phyloP scores from a whole-genome alignment of 1,284 basidiomycete species.

The Spongiforma sp. region DNA sequence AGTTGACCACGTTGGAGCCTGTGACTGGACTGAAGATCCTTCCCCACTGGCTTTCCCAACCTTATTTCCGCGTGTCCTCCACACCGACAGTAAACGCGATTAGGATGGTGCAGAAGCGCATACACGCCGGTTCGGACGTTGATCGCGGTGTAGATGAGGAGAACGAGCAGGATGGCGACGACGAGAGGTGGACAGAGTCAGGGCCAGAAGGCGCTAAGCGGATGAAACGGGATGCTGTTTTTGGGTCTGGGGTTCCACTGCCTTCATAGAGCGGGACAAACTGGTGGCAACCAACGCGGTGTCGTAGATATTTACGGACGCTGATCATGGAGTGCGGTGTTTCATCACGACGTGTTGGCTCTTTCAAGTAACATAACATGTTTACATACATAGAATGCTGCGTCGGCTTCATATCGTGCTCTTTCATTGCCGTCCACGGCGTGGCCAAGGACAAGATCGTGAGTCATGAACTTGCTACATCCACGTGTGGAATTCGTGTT shows the following conservation, averaged over 20 bases:
- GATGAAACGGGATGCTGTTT: constrained; percentile 7
- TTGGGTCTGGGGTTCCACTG: neutral
- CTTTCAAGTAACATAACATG: too few relatives aligned
- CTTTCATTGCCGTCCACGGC: too few relatives aligned
- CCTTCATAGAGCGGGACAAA: neutral
- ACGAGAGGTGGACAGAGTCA: neutral
- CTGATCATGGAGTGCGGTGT: too few relatives aligned
- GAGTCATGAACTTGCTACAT: too few relatives aligned
- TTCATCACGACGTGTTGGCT: too few relatives aligned
- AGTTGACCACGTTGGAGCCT: constrained; percentile 54
- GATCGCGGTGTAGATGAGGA: neutral
- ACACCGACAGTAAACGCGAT: neutral
- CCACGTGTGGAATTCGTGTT: too few relatives aligned
- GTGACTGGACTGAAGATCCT: constrained; percentile 63
- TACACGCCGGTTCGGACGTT: neutral
- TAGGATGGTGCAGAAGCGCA: constrained; percentile 16
- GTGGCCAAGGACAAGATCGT: too few relatives aligned
- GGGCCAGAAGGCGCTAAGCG: constrained; percentile 19
- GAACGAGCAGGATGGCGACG: neutral
- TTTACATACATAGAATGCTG: too few relatives aligned
- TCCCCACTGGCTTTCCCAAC: constrained; percentile 88
- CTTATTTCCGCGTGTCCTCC: constrained; percentile 39
- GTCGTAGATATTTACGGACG: too few relatives aligned
- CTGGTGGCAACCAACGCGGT: too few relatives aligned
- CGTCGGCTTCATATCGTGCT: too few relatives aligned